Base-by-base conservation (phyloP, 2,329 filamentous ascomycete species). In the Colletotrichum sidae region DNA sequence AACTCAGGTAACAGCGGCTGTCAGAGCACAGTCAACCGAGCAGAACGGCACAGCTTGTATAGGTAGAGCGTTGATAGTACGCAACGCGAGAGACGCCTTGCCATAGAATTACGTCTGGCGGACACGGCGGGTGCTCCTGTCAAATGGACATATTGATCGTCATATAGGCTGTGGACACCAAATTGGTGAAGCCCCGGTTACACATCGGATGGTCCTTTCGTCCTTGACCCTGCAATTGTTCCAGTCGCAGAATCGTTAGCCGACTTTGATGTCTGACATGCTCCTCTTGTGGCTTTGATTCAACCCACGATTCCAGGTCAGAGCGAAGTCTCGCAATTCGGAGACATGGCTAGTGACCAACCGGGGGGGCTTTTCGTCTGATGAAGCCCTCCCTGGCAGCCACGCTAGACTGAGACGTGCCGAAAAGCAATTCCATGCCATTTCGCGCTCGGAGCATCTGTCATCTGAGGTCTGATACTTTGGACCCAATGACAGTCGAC, bases 361-460 rank as follows among this genome's bases (percentile, higher is more conserved):
- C 59, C 37, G 41, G 13, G 17, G 46, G 42, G 2, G 46, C 41
- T 45, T 65, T 62, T 62, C 62, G 37, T 65, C 62, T 49, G 63
- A 66, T 63, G 46, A 35, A 45, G 47, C 52, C 13, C 52, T 65
- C 63, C 58, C 47, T 57, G 51, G 46, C 41, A 49, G 49, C 49
- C 56, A 49, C 60, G 49, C 60, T 65, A 65, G 60, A 37, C 51
- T 39, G 49, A 54, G 60, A 55, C 54, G 45, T 60, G 13, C 44
- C 38, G 34, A 37, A 64, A 65, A 67, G 54, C 50, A 55, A 60
- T 50, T 65, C 49, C 50, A 55, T 6, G 17, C 15, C 51, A 60
- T 65, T 65, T 65, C 64, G 51, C 44, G 60, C 64, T 67, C 38
- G 25, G 59, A 38, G 58, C 58, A 13, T 55, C 58, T 62, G 46